Percentiles rank a stretch among this genome's conserved stretches.
Evolutionary conservation across 345 rosid species (phyloP).

Genomic region (Populus simonii): DNA sequence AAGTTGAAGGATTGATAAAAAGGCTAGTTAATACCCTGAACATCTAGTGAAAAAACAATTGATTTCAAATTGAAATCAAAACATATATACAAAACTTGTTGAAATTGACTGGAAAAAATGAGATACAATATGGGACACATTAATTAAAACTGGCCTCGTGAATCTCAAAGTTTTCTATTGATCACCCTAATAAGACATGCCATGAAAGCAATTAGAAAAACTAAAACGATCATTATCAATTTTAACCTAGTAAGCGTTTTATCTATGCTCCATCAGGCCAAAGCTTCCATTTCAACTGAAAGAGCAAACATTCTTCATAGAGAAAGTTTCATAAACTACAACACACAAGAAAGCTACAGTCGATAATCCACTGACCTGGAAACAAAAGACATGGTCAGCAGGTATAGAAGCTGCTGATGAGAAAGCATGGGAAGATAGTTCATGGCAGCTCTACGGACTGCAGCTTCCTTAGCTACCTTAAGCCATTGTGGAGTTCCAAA

Average conservation of each 20-base stretch:
- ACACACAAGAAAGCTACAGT: slow-evolving; percentile 8
- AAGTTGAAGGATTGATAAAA: neutral
- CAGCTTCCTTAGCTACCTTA: slow-evolving; percentile 93
- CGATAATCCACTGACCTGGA: slow-evolving; percentile 57
- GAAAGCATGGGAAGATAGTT: slow-evolving; percentile 99
- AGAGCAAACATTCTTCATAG: neutral
- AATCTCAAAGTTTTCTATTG: neutral
- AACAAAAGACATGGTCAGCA: slow-evolving; percentile 95
- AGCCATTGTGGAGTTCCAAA: slow-evolving; percentile 99
- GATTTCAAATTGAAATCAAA: neutral
- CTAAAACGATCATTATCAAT: neutral
- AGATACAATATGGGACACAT: neutral
- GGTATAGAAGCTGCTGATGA: slow-evolving; percentile 93
- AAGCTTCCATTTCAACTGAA: neutral
- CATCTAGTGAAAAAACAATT: neutral
- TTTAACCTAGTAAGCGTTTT: neutral
- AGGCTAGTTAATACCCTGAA: neutral
- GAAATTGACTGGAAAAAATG: neutral
- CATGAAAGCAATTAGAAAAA: neutral
- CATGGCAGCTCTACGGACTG: slow-evolving; percentile 99
- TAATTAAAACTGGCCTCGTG: neutral
- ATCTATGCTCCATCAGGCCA: neutral
- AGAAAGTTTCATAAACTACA: slow-evolving; percentile 6
- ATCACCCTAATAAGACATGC: neutral
- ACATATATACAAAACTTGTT: neutral